phyloP scores from a whole-genome alignment of 1,139 yeast genomes.

The Hyphopichia buzzinii region DNA sequence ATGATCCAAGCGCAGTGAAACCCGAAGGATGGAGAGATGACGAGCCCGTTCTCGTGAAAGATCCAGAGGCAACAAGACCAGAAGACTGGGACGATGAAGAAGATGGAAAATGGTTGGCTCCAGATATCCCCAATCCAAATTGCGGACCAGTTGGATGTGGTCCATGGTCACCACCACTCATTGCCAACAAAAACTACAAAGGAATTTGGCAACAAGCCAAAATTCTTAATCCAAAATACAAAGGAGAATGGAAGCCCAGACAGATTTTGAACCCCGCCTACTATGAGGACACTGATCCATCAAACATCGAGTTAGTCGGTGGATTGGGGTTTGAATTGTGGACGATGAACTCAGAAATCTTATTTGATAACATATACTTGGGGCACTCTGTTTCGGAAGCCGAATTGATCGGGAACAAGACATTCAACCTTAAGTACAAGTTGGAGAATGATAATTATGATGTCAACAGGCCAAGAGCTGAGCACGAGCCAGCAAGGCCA shows the following conservation, averaged over 20 bases:
- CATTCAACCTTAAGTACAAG: slow-evolving; percentile 61
- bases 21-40: slow-evolving; percentile 83
- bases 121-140: slow-evolving; percentile 66
- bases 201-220: slow-evolving; percentile 78
- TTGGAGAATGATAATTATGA: slow-evolving; percentile 49
- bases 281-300: slow-evolving; percentile 57
- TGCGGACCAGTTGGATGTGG: slow-evolving; percentile 80
- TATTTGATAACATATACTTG: slow-evolving; percentile 80
- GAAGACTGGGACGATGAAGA: slow-evolving; percentile 84
- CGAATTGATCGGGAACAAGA: slow-evolving; percentile 73
- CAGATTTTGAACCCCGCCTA: slow-evolving; percentile 67
- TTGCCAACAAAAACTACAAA: slow-evolving; percentile 65
- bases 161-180: slow-evolving; percentile 52
- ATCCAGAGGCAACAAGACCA: slow-evolving; percentile 66
- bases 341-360: slow-evolving; percentile 74
- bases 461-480: slow-evolving; percentile 36
- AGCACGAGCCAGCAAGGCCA: slow-evolving; percentile 37
- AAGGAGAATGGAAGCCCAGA: slow-evolving; percentile 78
- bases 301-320: slow-evolving; percentile 66
- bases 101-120: slow-evolving; percentile 82
- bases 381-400: slow-evolving; percentile 85
- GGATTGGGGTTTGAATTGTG: slow-evolving; percentile 88
- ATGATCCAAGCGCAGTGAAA: slow-evolving; percentile 62
- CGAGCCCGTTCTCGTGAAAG: slow-evolving; percentile 54
- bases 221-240: slow-evolving; percentile 69